phyloP scores from a whole-genome alignment of 345 rosid species.

The Acer saccharum region DNA sequence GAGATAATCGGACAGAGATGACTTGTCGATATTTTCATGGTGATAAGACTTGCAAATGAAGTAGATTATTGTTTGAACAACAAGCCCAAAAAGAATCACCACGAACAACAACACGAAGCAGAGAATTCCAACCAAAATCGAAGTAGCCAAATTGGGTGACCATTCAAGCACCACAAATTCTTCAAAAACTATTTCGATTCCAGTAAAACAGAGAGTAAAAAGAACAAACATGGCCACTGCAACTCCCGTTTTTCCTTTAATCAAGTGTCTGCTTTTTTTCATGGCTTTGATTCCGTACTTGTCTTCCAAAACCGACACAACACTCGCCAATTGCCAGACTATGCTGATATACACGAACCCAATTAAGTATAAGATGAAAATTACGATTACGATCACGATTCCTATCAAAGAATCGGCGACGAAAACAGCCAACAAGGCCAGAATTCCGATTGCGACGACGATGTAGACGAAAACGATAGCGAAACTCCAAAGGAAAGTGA shows the following conservation, averaged over 20 bases:
- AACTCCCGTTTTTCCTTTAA: slow-evolving; percentile 43
- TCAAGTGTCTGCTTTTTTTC: slow-evolving; percentile 40
- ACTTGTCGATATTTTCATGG: slow-evolving; percentile 46
- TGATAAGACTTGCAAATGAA: slow-evolving; percentile 64
- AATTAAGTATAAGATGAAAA: slow-evolving; percentile 9
- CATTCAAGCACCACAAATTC: slow-evolving; percentile 8
- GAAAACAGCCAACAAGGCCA: slow-evolving; percentile 3
- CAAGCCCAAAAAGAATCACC: slow-evolving; percentile 41
- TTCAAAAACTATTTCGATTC: slow-evolving; percentile 23
- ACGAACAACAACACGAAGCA: slow-evolving; percentile 35
- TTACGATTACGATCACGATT: not conserved
- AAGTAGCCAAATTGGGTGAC: not conserved
- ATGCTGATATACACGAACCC: slow-evolving; percentile 46
- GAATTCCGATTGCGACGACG: not conserved
- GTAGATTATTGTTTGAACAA: slow-evolving; percentile 49
- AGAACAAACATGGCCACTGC: slow-evolving; percentile 25
- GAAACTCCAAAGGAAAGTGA: slow-evolving; percentile 45
- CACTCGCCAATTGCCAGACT: slow-evolving; percentile 54
- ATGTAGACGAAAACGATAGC: slow-evolving; percentile 32
- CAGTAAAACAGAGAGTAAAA: slow-evolving; percentile 11
- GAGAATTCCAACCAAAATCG: slow-evolving; percentile 27
- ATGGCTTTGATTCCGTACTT: slow-evolving; percentile 48
- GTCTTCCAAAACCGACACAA: slow-evolving; percentile 58
- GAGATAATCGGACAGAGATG: slow-evolving; percentile 36
- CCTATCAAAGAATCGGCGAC: not conserved